Percentiles rank a stretch among this genome's conserved stretches.
These are phyloP conservation scores for Botrytis medusae DNA, from an alignment of 2,329 filamentous ascomycete species.

Conservation along the genomic window DNA sequence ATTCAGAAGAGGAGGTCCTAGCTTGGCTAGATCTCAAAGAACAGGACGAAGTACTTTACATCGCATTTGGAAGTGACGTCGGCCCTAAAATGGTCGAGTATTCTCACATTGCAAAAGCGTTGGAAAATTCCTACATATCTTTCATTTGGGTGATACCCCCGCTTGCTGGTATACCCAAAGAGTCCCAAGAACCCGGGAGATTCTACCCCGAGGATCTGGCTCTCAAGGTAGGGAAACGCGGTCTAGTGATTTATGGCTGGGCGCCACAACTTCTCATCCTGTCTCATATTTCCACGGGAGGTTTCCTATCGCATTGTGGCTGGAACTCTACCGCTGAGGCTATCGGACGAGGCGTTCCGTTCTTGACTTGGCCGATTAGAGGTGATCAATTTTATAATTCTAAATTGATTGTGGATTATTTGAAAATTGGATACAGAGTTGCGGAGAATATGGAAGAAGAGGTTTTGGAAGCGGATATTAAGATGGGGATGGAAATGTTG, in stretches of 20 bases:
- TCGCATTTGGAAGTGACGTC: not conserved
- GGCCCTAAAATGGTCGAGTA: not conserved
- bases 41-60: not conserved
- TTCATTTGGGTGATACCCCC: not conserved
- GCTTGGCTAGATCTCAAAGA: not conserved
- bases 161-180: not conserved
- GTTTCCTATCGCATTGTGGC: not conserved
- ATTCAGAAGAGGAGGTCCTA: not conserved
- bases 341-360: not conserved
- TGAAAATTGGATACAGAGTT: not conserved
- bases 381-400: not conserved
- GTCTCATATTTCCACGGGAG: not conserved
- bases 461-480: not conserved
- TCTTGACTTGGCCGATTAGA: not conserved
- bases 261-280: not conserved
- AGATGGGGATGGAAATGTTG: not conserved
- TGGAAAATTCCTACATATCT: not conserved
- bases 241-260: not conserved
- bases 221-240: not conserved
- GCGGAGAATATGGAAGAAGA: not conserved
- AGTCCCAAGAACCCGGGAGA: not conserved
- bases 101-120: not conserved
- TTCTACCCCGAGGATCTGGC: not conserved
- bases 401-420: not conserved
- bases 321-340: not conserved